Evolutionary conservation across 768 basidiomycete genomes (phyloP), one percentile per base, ranked within the genome.

Genomic region (Clitopilus hobsonii): DNA sequence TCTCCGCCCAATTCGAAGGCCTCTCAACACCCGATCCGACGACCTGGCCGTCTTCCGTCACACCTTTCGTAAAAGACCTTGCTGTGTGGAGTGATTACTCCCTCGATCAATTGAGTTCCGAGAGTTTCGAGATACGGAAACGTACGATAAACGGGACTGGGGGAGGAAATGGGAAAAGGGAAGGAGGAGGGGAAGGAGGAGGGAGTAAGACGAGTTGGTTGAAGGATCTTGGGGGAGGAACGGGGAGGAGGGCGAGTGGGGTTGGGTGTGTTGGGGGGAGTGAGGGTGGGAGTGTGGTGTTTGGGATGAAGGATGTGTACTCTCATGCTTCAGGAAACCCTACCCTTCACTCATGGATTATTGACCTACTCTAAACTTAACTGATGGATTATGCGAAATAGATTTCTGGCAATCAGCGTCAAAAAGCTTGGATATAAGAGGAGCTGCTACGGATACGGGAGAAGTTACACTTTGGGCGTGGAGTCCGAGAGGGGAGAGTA

Each of bases 381-480:
- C n/a, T n/a, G n/a, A n/a, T n/a, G n/a, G n/a, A n/a, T n/a, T n/a
- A n/a, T n/a, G n/a, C n/a, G n/a, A n/a, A 14, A 2, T 30, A 72
- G 73, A 74, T 49, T 74, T 74, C 51, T 73, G 71, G 73, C 69
- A 74, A 59, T 67, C 68, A 18, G 67, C 70, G 3, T 71, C 71
- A 0, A 62, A 69, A 49, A 67, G 69, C 3, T 49, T 74, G 27
- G 71, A 74, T 41, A 72, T 74, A 49, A 61, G 73, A 11, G 63
- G 63, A 41, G 70, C 69, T 14, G 70, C 61, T 10, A 62, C 61
- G 6, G 58, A 67, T 32, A 61, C 50, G 3, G 67, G 63, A 5
- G 67, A 66, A 0, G 65, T 69, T 2, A 73, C 71, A 13, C 30
- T 73, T 5, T 74, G 73, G 73, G 71, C 73, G 6, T 74, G 71